Percentiles rank a stretch among this genome's conserved stretches.
These are phyloP conservation scores for Epichloe gansuensis DNA, from an alignment of 2,329 filamentous ascomycete species.

Conservation along the genomic window DNA sequence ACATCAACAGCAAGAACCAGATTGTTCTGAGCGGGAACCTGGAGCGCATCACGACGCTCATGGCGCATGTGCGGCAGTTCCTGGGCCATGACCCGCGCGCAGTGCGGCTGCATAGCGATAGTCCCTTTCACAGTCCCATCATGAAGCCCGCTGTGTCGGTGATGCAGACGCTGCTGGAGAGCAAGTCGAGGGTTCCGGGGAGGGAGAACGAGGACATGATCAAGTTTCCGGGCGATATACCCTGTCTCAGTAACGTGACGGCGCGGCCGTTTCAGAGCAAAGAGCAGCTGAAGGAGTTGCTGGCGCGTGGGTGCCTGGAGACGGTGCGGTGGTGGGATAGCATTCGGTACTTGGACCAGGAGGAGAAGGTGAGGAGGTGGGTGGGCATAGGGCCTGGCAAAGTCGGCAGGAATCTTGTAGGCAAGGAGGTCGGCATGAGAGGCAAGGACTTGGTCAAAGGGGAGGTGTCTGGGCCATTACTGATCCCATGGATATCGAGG, in stretches of 20 bases:
- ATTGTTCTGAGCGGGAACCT: constrained; percentile 88
- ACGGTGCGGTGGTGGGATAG: constrained; percentile 93
- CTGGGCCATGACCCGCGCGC: constrained; percentile 83
- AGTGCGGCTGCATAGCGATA: constrained; percentile 75
- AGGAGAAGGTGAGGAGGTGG: constrained; percentile 71
- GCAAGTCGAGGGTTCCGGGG: constrained; percentile 41
- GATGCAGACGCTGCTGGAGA: constrained; percentile 57
- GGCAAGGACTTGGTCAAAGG: constrained; percentile 69
- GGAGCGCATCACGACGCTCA: constrained; percentile 64
- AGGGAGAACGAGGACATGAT: constrained; percentile 51
- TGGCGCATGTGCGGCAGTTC: constrained; percentile 80
- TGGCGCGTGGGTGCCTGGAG: constrained; percentile 76
- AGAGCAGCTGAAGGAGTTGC: constrained; percentile 63
- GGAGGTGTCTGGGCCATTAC: constrained; percentile 90
- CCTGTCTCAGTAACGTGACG: constrained; percentile 78
- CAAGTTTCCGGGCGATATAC: constrained; percentile 60
- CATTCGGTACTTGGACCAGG: constrained; percentile 77
- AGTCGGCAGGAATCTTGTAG: constrained; percentile 84
- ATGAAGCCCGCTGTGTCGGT: constrained; percentile 75
- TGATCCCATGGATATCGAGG: constrained; percentile 64
- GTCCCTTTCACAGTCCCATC: constrained; percentile 81
- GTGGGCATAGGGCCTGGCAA: constrained; percentile 89
- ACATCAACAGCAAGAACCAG: constrained; percentile 92
- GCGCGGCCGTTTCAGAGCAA: constrained; percentile 64
- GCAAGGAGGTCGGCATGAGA: constrained; percentile 86